Evolutionary conservation across 2,329 filamentous ascomycete species (phyloP), one percentile per base, ranked within the genome.

Genomic region (Podosphaera aphanis): DNA sequence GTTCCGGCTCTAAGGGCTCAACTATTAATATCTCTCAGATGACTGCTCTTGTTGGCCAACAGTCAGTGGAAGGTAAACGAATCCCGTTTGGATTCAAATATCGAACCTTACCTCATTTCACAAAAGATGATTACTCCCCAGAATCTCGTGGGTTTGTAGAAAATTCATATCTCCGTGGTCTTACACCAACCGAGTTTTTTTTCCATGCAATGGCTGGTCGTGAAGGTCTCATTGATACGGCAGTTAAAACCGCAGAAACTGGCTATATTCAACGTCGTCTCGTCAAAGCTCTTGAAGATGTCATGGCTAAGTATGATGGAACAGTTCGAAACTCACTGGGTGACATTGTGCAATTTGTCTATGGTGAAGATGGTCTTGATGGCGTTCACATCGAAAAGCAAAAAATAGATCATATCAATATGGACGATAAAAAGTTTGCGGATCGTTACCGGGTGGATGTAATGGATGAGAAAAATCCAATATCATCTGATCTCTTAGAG

Each of bases 131-230:
- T 62, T 98, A 95, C 63, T 95, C 88, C 18, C 85, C 90, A 10
- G 86, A 94, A 61, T 88, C 90, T 40, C 79, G 90, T 66, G 90
- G 90, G 37, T 98, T 98, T 59, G 90, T 98, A 18, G 90, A 98
- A 63, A 98, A 98, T 65, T 98, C 90, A 0, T 98, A 98, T 57
- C 74, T 98, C 11, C 83, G 90, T 68, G 90, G 90, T 47, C 67
- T 98, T 48, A 98, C 92, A 0, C 90, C 90, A 0, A 79, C 83
- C 0, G 90, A 98, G 56, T 98, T 98, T 66, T 98, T 94, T 68
- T 98, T 98, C 72, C 90, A 98, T 73, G 90, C 90, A 59, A 98
- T 98, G 90, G 90, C 90, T 70, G 90, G 90, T 84, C 78, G 90
- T 68, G 90, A 98, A 66, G 90, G 90, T 93, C 71, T 98, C 46